Evolutionary conservation across 2,329 filamentous ascomycete species (phyloP), one percentile per base, ranked within the genome.

Genomic region (Cadophora gregata): DNA sequence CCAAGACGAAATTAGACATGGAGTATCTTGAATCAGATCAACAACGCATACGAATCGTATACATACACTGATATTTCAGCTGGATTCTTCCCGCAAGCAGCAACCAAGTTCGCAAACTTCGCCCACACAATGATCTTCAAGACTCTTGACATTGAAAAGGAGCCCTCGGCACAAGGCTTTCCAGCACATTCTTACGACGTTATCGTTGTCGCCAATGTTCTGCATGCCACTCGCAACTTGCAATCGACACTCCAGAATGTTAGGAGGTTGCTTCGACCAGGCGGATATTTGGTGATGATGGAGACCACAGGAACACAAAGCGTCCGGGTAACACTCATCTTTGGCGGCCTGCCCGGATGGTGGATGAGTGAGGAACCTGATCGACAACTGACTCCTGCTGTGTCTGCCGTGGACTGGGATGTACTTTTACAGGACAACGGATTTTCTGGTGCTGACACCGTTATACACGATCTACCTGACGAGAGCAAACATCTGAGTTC

Each of bases 11-110:
- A n/a, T n/a, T n/a, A n/a, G n/a, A n/a, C n/a, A n/a, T n/a, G n/a
- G n/a, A n/a, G n/a, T n/a, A n/a, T n/a, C n/a, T n/a, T n/a, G n/a
- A n/a, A n/a, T n/a, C n/a, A n/a, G n/a, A n/a, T n/a, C n/a, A n/a
- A n/a, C n/a, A n/a, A n/a, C n/a, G n/a, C n/a, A n/a, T n/a, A n/a
- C n/a, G n/a, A n/a, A n/a, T n/a, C n/a, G n/a, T 75, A 75, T 61
- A 48, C 27, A 1, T 76, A 67, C 56, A 76, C 74, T 3, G 74
- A 76, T 63, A 66, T 75, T 12, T 70, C 68, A 2, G 45, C 67
- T 2, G 70, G 68, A 5, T 76, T 80, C 67, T 80, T 81, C 62
- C 5, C 5, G 31, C 5, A 33, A 6, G 75, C 73, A 50, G 66
- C 66, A 6, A 78, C 78, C 3, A 70, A 71, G 31, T 38, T 14